Evolutionary conservation across 139 green algal genomes (phyloP), one percentile per base, ranked within the genome.

Genomic region (Coccomyxa sp.): DNA sequence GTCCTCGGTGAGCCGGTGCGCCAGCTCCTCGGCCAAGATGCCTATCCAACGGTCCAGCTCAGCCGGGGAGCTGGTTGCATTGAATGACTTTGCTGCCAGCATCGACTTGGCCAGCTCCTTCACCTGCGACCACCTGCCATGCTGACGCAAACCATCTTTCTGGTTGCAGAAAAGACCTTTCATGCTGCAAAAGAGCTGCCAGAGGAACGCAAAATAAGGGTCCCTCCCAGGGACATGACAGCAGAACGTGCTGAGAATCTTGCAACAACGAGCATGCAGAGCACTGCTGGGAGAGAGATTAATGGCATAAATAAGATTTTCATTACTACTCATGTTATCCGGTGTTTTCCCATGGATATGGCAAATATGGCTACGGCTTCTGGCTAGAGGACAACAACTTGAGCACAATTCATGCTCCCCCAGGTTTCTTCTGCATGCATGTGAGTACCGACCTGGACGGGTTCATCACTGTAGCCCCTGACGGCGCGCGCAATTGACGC

Each of bases 71-170:
- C 57, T 77, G 17, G 91, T 96, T 57, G 90, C 32, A 16, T 89
- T 79, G 81, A 98, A 97, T 21, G 89, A 92, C 90, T 98, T 98
- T 82, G 90, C 90, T 11, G 92, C 89, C 58, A 95, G 85, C 91
- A 95, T 94, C 23, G 77, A 87, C 83, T 95, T 94, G 57, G 88
- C 85, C 58, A 81, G 77, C 78, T 91, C 88, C 60, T 86, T 89
- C 77, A 84, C 83, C 77, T 84, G 78, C 66, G 51, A 68, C 9
- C 25, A 1, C 25, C 1, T 10, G 66, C 66, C 66, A 14, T 27
- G 23, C 21, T 74, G 4, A 74, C 7, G 38, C 38, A 51, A 51
- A 51, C 38, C 38, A 51, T 51, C 3, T 51, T 51, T 51, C 38
- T 51, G 38, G 7, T 27, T 28, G 14, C 9, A 27, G 71, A 28